A percentile compares a stretch with the other conserved stretches of the same genome.
These are phyloP conservation scores for Saccharomyces uvarum DNA, from an alignment of 1,139 yeast species.

Conservation along the genomic window DNA sequence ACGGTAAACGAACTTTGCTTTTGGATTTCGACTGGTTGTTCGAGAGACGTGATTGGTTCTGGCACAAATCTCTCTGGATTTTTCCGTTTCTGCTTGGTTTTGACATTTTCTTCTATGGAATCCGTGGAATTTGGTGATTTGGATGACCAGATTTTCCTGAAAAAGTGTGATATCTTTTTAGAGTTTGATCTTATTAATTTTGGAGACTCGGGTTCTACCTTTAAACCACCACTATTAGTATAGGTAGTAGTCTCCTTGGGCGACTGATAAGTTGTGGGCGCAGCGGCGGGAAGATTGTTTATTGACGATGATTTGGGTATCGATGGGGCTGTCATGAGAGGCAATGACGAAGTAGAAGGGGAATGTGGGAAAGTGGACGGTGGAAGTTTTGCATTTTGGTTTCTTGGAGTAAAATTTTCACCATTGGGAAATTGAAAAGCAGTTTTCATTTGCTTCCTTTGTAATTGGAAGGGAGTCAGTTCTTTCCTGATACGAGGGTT, in stretches of 20 bases:
- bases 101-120: background rate
- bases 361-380: background rate
- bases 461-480: slow-evolving; percentile 27
- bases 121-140: background rate
- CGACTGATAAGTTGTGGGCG: background rate
- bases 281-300: background rate
- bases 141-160: slow-evolving; percentile 10
- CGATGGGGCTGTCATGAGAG: background rate
- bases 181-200: slow-evolving; percentile 4
- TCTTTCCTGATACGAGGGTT: background rate
- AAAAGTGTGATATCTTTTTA: slow-evolving; percentile 9
- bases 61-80: background rate
- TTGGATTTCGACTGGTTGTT: background rate
- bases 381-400: slow-evolving; percentile 8
- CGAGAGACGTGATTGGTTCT: background rate
- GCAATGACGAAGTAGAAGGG: background rate
- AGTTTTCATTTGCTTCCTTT: slow-evolving; percentile 25
- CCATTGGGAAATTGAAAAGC: slow-evolving; percentile 30
- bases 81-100: slow-evolving; percentile 5
- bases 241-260: background rate
- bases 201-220: slow-evolving; percentile 1
- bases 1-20: background rate
- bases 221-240: background rate
- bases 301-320: background rate
- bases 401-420: slow-evolving; percentile 29